A percentile compares a stretch with the other conserved stretches of the same genome.
Evolutionary conservation across 768 basidiomycete species (phyloP).

Genomic region (Termitomyces sp.): DNA sequence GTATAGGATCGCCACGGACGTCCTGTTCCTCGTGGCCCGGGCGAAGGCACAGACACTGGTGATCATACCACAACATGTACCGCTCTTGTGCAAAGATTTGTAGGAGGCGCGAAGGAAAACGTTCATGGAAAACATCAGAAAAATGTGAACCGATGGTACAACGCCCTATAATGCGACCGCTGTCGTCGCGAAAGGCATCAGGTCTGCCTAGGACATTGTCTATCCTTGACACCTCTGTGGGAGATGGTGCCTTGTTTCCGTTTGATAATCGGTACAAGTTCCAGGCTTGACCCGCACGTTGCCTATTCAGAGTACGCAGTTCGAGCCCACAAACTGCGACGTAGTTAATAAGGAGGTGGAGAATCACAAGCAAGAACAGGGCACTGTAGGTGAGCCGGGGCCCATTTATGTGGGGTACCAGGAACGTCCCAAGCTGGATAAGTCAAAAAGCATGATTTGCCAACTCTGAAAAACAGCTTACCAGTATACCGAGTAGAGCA

Average conservation of each 20-base stretch:
- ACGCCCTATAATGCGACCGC: constrained; percentile 32
- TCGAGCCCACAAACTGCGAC: constrained; percentile 54
- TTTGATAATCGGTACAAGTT: constrained; percentile 27
- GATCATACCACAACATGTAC: constrained; percentile 54
- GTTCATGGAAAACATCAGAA: constrained; percentile 24
- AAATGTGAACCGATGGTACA: constrained; percentile 51
- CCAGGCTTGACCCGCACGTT: constrained; percentile 56
- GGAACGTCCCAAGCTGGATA: constrained; percentile 54
- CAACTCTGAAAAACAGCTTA: constrained; percentile 24
- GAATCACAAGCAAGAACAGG: constrained; percentile 45
- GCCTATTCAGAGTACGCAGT: constrained; percentile 56
- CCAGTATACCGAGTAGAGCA: constrained; percentile 64
- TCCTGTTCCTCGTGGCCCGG: constrained; percentile 7
- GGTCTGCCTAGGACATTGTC: constrained; percentile 45
- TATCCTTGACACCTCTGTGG: constrained; percentile 31
- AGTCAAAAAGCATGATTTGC: not conserved
- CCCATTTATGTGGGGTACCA: constrained; percentile 53
- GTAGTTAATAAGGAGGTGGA: constrained; percentile 59
- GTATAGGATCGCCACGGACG: constrained; percentile 18
- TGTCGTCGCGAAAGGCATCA: constrained; percentile 33
- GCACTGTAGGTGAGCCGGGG: constrained; percentile 44
- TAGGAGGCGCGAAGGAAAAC: constrained; percentile 28
- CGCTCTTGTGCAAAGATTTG: constrained; percentile 38
- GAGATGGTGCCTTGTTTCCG: constrained; percentile 22
- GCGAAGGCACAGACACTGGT: constrained; percentile 15